phyloP scores from a whole-genome alignment of 1,139 yeast genomes.

The Candida sojae region DNA sequence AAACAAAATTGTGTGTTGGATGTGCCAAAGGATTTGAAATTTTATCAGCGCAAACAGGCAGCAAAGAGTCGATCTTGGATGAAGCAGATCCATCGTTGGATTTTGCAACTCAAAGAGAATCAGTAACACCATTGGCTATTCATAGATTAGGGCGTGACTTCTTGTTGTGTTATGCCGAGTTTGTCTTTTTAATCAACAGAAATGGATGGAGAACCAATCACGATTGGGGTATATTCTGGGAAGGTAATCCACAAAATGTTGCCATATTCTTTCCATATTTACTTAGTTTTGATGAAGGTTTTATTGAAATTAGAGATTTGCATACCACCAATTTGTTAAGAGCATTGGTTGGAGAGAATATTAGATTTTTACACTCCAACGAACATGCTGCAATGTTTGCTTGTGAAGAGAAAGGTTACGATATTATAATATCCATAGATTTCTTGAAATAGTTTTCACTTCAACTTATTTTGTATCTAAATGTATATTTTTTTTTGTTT shows the following conservation, averaged over 20 bases:
- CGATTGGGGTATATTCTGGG: slow-evolving; percentile 96
- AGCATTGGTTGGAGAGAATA: slow-evolving; percentile 93
- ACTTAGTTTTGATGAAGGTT: slow-evolving; percentile 84
- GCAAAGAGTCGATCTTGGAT: slow-evolving; percentile 77
- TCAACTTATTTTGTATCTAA: slow-evolving; percentile 30
- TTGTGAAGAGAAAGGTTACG: slow-evolving; percentile 88
- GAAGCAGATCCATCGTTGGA: slow-evolving; percentile 97
- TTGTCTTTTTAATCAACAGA: slow-evolving; percentile 89
- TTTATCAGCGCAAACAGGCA: slow-evolving; percentile 76
- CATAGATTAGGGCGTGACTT: slow-evolving; percentile 89
- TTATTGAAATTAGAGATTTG: slow-evolving; percentile 90
- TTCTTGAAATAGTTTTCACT: slow-evolving; percentile 50
- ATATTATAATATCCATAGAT: slow-evolving; percentile 87
- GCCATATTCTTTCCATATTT: slow-evolving; percentile 94
- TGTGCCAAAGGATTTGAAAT: slow-evolving; percentile 97
- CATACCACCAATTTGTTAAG: slow-evolving; percentile 83
- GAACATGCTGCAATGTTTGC: slow-evolving; percentile 95
- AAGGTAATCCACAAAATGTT: slow-evolving; percentile 89
- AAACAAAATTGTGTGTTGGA: slow-evolving; percentile 88
- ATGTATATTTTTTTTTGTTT: neutral
- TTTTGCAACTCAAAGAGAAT: slow-evolving; percentile 85
- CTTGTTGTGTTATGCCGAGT: slow-evolving; percentile 83
- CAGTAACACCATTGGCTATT: slow-evolving; percentile 84
- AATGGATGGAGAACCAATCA: slow-evolving; percentile 97
- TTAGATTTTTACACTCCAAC: slow-evolving; percentile 81